Percentiles rank a stretch among this genome's conserved stretches.
Conservation (phyloP, 257 asterid species). For the Jacaranda copaia region DNA sequence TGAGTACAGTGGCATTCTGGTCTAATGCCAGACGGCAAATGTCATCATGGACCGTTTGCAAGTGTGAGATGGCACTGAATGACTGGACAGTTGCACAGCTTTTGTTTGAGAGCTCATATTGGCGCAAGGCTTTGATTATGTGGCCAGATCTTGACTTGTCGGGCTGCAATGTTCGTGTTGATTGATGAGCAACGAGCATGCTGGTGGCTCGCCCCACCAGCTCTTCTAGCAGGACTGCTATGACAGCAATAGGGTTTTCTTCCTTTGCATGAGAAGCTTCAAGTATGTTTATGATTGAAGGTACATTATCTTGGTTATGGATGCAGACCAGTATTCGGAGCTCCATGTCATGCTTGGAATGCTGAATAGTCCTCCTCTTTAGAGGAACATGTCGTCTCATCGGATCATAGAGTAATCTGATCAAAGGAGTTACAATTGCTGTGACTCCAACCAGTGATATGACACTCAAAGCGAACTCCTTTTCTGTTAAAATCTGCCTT, state of each 20-base stretch:
- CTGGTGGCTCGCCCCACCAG: conserved; percentile 73
- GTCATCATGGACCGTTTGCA: conserved; percentile 68
- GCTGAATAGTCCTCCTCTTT: conserved; percentile 68
- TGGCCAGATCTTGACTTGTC: conserved; percentile 58
- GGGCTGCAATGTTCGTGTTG: conserved; percentile 51
- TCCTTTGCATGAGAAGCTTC: conserved; percentile 74
- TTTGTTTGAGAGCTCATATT: conserved; percentile 64
- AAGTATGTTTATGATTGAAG: conserved; percentile 65
- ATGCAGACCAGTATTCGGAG: conserved; percentile 67
- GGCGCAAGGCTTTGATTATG: conserved; percentile 73
- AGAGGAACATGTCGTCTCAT: conserved; percentile 39
- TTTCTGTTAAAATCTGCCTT: conserved; percentile 53
- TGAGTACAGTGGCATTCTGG: conserved; percentile 58
- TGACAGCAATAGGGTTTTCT: conserved; percentile 63
- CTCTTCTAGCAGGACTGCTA: conserved; percentile 71
- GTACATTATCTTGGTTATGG: conserved; percentile 64
- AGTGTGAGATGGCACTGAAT: conserved; percentile 59
- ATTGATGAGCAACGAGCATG: conserved; percentile 74
- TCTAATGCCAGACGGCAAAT: conserved; percentile 61
- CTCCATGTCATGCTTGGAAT: conserved; percentile 56
- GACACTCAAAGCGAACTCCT: conserved; percentile 63
- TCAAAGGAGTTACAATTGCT: conserved; percentile 61
- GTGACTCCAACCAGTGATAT: conserved; percentile 60
- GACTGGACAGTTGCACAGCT: conserved; percentile 61
- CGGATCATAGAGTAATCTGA: conserved; percentile 60